Conservation (phyloP, 345 rosid genomes). For the Hibiscus tridactylites region DNA sequence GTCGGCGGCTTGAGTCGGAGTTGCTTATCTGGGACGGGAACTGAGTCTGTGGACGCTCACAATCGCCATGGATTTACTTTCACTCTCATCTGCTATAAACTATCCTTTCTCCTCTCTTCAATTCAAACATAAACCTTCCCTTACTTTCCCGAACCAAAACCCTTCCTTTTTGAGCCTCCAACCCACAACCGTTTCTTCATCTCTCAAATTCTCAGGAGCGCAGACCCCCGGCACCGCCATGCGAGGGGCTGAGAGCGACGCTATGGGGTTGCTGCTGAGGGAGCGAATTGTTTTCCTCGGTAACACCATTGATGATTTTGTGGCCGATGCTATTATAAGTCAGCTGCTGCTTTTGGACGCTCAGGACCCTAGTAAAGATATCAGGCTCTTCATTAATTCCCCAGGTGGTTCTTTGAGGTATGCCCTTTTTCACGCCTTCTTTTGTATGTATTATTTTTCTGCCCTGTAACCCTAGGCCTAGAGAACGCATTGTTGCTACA, state of each 20-base stretch:
- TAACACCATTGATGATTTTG: conserved; percentile 64
- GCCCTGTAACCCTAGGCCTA: background rate
- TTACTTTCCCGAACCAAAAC: conserved; percentile 2
- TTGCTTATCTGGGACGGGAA: background rate
- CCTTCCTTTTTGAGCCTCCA: conserved; percentile 15
- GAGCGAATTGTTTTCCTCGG: conserved; percentile 88
- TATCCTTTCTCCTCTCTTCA: conserved; percentile 9
- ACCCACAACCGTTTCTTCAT: conserved; percentile 19
- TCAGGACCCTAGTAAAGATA: conserved; percentile 81
- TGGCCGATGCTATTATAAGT: conserved; percentile 80
- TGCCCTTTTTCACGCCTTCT: background rate
- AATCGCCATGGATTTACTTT: conserved; percentile 40
- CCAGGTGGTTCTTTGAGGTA: conserved; percentile 97
- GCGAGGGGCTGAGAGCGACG: conserved; percentile 70
- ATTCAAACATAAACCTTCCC: background rate
- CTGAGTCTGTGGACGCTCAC: too few relatives aligned
- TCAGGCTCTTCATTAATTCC: conserved; percentile 76
- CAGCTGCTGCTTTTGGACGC: conserved; percentile 85
- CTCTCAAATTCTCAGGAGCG: conserved; percentile 22
- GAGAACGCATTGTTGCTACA: background rate
- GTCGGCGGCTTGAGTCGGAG: too few relatives aligned
- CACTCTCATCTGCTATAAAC: conserved; percentile 33
- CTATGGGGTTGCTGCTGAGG: conserved; percentile 74
- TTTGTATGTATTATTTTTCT: too few relatives aligned
- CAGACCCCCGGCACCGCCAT: conserved; percentile 62